A percentile compares a stretch with the other conserved stretches of the same genome.
These are phyloP conservation scores for Elsinoe fawcettii DNA, from an alignment of 2,329 filamentous ascomycete genomes.

Conservation along the genomic window DNA sequence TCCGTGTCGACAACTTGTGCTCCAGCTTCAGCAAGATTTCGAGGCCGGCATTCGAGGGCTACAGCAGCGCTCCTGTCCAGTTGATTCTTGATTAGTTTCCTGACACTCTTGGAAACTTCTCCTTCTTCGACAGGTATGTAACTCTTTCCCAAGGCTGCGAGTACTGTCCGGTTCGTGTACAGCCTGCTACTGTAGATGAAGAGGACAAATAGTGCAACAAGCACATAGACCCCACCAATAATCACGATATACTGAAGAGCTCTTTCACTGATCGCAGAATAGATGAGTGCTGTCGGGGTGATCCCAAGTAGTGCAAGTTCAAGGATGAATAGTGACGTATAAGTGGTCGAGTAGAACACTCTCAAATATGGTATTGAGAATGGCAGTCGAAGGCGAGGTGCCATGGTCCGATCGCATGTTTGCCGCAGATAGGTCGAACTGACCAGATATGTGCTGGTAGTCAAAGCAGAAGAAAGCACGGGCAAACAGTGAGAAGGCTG, in stretches of 20 bases:
- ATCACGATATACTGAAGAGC: slow-evolving; percentile 78
- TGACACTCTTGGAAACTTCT: slow-evolving; percentile 67
- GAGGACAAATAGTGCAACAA: slow-evolving; percentile 60
- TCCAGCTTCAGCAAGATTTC: slow-evolving; percentile 39
- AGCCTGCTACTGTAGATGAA: slow-evolving; percentile 78
- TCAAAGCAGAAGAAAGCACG: slow-evolving; percentile 3
- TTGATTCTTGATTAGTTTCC: slow-evolving; percentile 64
- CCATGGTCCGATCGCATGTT: slow-evolving; percentile 14
- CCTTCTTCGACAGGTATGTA: slow-evolving; percentile 82
- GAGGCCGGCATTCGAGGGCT: slow-evolving; percentile 67
- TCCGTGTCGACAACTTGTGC: slow-evolving; percentile 23
- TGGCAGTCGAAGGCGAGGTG: slow-evolving; percentile 20
- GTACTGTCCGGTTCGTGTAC: slow-evolving; percentile 72
- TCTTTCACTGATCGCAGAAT: slow-evolving; percentile 59
- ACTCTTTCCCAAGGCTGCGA: slow-evolving; percentile 75
- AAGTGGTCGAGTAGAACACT: slow-evolving; percentile 73
- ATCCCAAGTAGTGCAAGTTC: slow-evolving; percentile 67
- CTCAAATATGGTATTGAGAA: slow-evolving; percentile 57
- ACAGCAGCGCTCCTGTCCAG: slow-evolving; percentile 72
- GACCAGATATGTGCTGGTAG: slow-evolving; percentile 2
- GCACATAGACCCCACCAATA: slow-evolving; percentile 65
- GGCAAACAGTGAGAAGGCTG: slow-evolving; percentile 4
- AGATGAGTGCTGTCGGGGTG: slow-evolving; percentile 70
- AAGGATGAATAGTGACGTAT: slow-evolving; percentile 66
- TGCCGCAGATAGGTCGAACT: background rate